These are phyloP conservation scores for Elymus sibiricus DNA, from an alignment of 176 grass and related monocot genomes.

Conservation along the genomic window DNA sequence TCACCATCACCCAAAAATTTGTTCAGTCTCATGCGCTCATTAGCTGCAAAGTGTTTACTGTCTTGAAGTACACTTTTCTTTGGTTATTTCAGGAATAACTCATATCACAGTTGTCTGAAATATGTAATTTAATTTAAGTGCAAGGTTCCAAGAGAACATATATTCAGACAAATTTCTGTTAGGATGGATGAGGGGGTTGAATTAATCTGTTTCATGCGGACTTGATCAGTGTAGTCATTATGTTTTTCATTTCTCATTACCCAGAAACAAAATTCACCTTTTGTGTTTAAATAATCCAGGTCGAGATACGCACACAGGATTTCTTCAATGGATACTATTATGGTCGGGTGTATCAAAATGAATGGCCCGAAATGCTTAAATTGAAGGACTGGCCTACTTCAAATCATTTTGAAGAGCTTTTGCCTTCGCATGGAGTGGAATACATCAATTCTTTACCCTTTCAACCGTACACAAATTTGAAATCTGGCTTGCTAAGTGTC, in stretches of 20 bases:
- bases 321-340: slow-evolving; percentile 61
- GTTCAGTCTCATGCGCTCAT: background rate
- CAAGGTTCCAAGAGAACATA: background rate
- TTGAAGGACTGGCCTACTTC: slow-evolving; percentile 88
- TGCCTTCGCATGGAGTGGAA: slow-evolving; percentile 56
- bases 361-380: slow-evolving; percentile 83
- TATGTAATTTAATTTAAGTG: background rate
- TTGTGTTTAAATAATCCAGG: slow-evolving; percentile 36
- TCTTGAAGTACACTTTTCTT: background rate
- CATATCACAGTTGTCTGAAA: background rate
- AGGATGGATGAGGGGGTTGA: background rate
- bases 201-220: background rate
- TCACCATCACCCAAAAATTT: background rate
- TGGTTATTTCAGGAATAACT: background rate
- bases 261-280: slow-evolving; percentile 9
- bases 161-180: background rate
- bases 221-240: background rate
- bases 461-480: slow-evolving; percentile 72
- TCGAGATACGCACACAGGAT: slow-evolving; percentile 32
- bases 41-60: background rate
- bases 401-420: slow-evolving; percentile 68
- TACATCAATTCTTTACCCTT: slow-evolving; percentile 66
- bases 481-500: slow-evolving; percentile 58
- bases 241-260: background rate
- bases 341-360: slow-evolving; percentile 50